Evolutionary conservation across 768 basidiomycete genomes (phyloP), one percentile per base, ranked within the genome.

Genomic region (Rickenella mellea): DNA sequence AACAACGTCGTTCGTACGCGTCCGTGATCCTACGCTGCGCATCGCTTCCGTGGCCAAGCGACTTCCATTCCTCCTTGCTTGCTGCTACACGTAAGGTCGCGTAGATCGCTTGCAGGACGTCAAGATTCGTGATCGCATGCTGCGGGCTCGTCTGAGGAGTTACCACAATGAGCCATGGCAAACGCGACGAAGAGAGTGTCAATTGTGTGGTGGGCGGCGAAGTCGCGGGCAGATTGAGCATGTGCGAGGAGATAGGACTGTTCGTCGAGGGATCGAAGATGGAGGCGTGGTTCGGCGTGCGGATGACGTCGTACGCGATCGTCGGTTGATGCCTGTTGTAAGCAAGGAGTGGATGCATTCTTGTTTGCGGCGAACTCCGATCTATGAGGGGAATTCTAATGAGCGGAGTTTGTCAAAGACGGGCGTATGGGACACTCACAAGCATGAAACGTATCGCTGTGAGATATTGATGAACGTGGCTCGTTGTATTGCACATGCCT

Each of bases 51-150:
- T 69, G 61, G 0, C 76, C 78, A 4, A 83, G 66, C 0, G 66
- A 58, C 37, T 72, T 71, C 81, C 82, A 84, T 50, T 84, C 81
- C 41, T 73, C 69, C 3, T 71, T 69, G 9, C 78, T 78, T 6
- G 81, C 69, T n/a, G 73, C 69, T 12, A 61, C 58, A 35, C 69
- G 56, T 31, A 83, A 70, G 3, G 76, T 72, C 12, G 64, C 63
- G 48, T 84, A 73, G 29, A 83, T 51, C 2, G 79, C 72, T 44
- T 71, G 69, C 9, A 83, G 65, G 15, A 84, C 66, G 48, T 83
- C 81, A 26, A 78, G 59, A 53, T 78, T 81, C n/a, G 76, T 77
- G 33, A 81, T 66, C 30, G 47, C 52, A 42, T 45, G 47, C 35
- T 44, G 51, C 5, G 43, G 15, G 30, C 31, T 41, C 17, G 32